Percentiles rank a stretch among this genome's conserved stretches.
These are phyloP conservation scores for Xerophyta viscosa DNA, from an alignment of 106 monocot genomes.

Conservation along the genomic window DNA sequence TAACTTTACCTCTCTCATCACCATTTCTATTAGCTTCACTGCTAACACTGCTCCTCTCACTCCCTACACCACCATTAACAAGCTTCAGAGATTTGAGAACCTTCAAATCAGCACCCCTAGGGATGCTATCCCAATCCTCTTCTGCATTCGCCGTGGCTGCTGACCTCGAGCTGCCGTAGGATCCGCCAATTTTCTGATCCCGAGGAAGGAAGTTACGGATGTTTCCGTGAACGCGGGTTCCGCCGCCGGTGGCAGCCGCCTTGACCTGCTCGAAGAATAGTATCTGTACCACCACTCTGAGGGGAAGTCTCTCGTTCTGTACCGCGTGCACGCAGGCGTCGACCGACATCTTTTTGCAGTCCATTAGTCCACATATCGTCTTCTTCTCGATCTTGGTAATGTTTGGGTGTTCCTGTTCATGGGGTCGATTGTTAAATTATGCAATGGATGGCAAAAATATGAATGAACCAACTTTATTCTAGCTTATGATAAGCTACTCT, in stretches of 20 bases:
- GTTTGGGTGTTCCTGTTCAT: slow-evolving; percentile 73
- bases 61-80: slow-evolving; percentile 8
- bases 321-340: slow-evolving; percentile 77
- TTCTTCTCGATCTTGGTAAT: slow-evolving; percentile 75
- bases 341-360: slow-evolving; percentile 66
- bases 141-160: slow-evolving; percentile 48
- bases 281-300: slow-evolving; percentile 74
- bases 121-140: slow-evolving; percentile 46
- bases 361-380: slow-evolving; percentile 66
- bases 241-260: slow-evolving; percentile 17
- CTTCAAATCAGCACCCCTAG: slow-evolving; percentile 24
- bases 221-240: neutral
- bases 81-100: slow-evolving; percentile 32
- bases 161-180: slow-evolving; percentile 68
- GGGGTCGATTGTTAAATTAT: neutral
- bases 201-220: neutral
- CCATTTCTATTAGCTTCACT: slow-evolving; percentile 15
- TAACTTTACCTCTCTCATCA: no score
- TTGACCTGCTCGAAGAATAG: slow-evolving; percentile 80
- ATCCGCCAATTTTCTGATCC: slow-evolving; percentile 23
- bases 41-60: slow-evolving; percentile 19
- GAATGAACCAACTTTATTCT: no score
- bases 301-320: slow-evolving; percentile 85
- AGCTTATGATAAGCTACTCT: no score
- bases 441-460: neutral